Evolutionary conservation across 306 rosid species (phyloP), one percentile per base, ranked within the genome.

Genomic region (Lathyrus oleraceus): DNA sequence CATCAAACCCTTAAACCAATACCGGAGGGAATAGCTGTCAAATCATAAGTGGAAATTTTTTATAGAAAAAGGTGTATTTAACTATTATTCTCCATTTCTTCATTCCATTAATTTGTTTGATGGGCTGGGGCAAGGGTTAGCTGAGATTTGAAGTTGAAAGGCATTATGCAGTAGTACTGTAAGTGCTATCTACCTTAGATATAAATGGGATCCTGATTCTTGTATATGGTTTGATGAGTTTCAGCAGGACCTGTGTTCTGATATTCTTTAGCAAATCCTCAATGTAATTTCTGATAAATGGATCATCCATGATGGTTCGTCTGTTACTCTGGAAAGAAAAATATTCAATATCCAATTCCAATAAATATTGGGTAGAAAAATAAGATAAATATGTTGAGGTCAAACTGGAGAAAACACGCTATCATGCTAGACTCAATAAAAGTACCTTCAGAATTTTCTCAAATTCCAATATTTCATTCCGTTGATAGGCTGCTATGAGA

Each of bases 221-320:
- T 60, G 99, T 94, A 76, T 94, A 94, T 10, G 97, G 99, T 76
- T 91, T 91, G 87, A 94, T 94, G 45, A 94, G 96, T 83, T 94
- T 94, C 59, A 94, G 96, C 79, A 94, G 70, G 85, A 94, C 99
- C 76, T 94, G 99, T 11, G 99, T 94, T 79, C 99, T 88, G 44
- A 94, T 89, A 82, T 94, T 94, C 88, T 94, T 94, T 78, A 94
- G 80, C 72, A 94, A 84, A 85, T 94, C 99, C 83, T 94, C 99
- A 57, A 94, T 94, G 73, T 94, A 94, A 81, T 91, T 94, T 73
- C 97, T 82, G 71, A 94, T 94, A 78, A 94, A 94, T 20, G 86
- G 97, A 79, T 94, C 98, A 60, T 94, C 97, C 99, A 94, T 94
- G 63, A 91, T 91, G 69, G 97, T 91, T 83, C 87, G 87, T 82